Base-by-base conservation (phyloP, 2,329 filamentous ascomycete species). In the Colletotrichum destructivum region DNA sequence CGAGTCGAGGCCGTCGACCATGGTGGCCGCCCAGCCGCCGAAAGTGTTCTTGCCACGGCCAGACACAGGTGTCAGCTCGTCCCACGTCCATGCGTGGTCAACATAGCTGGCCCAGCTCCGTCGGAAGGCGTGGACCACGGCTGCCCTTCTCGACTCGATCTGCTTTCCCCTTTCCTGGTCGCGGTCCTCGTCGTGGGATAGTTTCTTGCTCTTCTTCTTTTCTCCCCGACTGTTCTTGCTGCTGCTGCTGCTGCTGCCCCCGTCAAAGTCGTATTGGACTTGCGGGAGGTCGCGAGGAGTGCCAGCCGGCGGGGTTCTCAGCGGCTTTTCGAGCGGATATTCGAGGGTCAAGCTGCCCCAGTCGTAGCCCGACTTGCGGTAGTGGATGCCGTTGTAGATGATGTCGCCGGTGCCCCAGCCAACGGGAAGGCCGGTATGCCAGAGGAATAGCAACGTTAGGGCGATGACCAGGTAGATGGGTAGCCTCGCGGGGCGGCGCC, bases 1-100 rank as follows among this genome's bases (percentile, higher is more conserved):
- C 1, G 88, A 88, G 74, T 91, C 89, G 69, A 91, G 80, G 0
- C 86, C 82, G 78, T 91, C 89, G 47, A 91, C 86, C 49, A 91
- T 78, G 49, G 89, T 90, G 1, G 89, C 89, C 21, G 84, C 87
- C 84, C 89, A 91, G 54, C 87, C 87, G 12, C 84, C 85, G 75
- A 89, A 88, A 2, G 79, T 81, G 71, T 87, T 85, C 68, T 80
- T 84, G 55, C 82, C 86, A 52, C 79, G 79, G 62, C 84, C 82
- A 9, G 85, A 84, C 46, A 88, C 77, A 16, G 88, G 88, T 72
- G 81, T 81, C 51, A 90, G 81, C 79, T 90, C 88, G 71, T 90
- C 88, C 74, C 84, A 82, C n/a, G 84, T 80, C 87, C 88, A 90
- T 1, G 88, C 88, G 74, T 88, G 79, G 54, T 82, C 81, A 74